These are phyloP conservation scores for Metarhizium robertsii DNA, from an alignment of 2,329 filamentous ascomycete genomes.

Conservation along the genomic window DNA sequence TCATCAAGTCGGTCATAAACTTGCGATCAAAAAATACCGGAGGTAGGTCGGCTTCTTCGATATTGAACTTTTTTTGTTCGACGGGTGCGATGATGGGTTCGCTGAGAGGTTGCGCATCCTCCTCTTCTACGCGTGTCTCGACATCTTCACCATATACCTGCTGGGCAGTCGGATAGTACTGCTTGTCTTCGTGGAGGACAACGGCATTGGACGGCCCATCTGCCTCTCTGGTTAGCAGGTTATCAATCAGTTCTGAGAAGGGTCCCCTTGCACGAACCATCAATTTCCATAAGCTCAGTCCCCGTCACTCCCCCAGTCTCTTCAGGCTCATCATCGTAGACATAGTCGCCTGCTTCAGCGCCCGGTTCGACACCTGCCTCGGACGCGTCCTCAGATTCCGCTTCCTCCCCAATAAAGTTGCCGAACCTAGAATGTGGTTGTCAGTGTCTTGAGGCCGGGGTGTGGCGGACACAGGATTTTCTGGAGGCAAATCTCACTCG, in stretches of 20 bases:
- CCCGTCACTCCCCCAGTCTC: constrained; percentile 53
- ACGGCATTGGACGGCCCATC: constrained; percentile 91
- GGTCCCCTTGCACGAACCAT: constrained; percentile 43
- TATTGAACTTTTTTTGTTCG: constrained; percentile 89
- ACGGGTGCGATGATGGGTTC: constrained; percentile 91
- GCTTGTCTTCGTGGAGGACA: constrained; percentile 97
- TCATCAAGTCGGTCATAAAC: constrained; percentile 95
- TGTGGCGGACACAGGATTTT: background rate
- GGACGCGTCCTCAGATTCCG: constrained; percentile 75
- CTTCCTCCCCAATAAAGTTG: constrained; percentile 94
- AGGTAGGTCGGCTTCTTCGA: constrained; percentile 86
- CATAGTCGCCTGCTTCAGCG: constrained; percentile 65
- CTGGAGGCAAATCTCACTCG: constrained; percentile 49
- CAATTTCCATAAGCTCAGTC: constrained; percentile 90
- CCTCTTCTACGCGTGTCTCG: constrained; percentile 91
- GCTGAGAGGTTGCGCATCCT: constrained; percentile 86
- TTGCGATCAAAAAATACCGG: constrained; percentile 78
- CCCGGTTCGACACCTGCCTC: constrained; percentile 65
- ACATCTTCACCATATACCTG: constrained; percentile 93
- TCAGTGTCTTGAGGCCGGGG: background rate
- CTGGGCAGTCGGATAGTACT: constrained; percentile 97
- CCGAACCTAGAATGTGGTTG: constrained; percentile 58
- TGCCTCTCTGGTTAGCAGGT: constrained; percentile 15
- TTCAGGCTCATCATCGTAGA: constrained; percentile 69
- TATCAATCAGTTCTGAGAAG: background rate